Evolutionary conservation across 2,329 filamentous ascomycete genomes (phyloP).

Genomic region (Colletotrichum sp.): DNA sequence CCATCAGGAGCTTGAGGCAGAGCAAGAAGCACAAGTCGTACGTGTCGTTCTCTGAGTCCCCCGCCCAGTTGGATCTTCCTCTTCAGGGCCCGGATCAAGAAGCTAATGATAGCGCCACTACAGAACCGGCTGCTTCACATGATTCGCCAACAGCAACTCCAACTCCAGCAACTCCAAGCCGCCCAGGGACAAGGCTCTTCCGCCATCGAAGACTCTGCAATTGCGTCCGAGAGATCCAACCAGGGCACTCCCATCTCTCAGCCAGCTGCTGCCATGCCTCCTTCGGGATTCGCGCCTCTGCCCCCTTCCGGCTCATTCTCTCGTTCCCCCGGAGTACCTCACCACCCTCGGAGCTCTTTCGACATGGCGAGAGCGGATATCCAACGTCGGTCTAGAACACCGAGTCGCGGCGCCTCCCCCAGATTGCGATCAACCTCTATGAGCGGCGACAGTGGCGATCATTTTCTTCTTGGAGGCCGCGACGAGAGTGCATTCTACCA

Average conservation of each 20-base stretch:
- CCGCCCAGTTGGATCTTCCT: not conserved
- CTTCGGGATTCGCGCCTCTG: constrained; percentile 30
- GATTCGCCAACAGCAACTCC: constrained; percentile 77
- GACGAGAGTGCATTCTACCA: constrained; percentile 83
- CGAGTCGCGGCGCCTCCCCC: constrained; percentile 62
- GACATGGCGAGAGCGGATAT: constrained; percentile 62
- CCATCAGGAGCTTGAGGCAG: constrained; percentile 78
- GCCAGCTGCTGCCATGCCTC: constrained; percentile 19
- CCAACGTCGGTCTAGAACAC: constrained; percentile 61
- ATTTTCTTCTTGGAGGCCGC: constrained; percentile 63
- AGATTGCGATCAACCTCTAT: constrained; percentile 62
- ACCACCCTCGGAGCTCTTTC: constrained; percentile 61
- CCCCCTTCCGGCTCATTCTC: constrained; percentile 48
- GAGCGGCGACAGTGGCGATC: constrained; percentile 62
- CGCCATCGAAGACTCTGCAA: constrained; percentile 55
- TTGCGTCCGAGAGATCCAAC: constrained; percentile 47
- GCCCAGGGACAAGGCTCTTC: constrained; percentile 36
- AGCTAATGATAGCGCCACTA: constrained; percentile 13
- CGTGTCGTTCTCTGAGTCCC: constrained; percentile 28
- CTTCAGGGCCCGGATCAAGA: not conserved
- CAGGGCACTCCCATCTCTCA: constrained; percentile 41
- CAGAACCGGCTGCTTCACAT: constrained; percentile 78
- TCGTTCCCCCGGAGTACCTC: constrained; percentile 54
- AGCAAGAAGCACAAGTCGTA: constrained; percentile 80
- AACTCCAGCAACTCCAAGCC: constrained; percentile 66